Evolutionary conservation across 2,329 filamentous ascomycete genomes (phyloP), one percentile per base, ranked within the genome.

Genomic region (Botryotinia narcissicola): DNA sequence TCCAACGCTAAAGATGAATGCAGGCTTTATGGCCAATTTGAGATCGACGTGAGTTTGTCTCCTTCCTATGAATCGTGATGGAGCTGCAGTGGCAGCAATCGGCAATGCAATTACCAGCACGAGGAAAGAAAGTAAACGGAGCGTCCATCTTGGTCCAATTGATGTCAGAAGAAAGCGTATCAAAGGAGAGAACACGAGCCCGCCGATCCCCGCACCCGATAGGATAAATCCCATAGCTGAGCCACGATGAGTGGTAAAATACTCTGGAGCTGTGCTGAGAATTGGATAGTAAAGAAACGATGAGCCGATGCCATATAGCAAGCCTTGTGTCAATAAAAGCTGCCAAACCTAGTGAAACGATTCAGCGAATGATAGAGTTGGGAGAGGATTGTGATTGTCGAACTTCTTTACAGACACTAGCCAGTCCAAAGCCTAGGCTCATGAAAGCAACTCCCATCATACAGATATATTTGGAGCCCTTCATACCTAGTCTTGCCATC

Each of bases 211-310:
- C 51, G 83, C 82, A 29, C 84, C 84, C 0, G 82, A 82, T 29
- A 84, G 77, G 35, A 85, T 83, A 68, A 86, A 81, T 0, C 84
- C 84, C 81, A 86, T 83, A 3, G 85, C 84, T 8, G 82, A 83
- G 2, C 84, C 85, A 10, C 84, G 82, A 74, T 85, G 83, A n/a
- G 80, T 81, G 48, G 81, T 82, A 74, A 87, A 87, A 75, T 86
- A 87, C 76, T 87, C 85, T 0, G 85, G 85, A 16, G 85, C 83
- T 4, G 84, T 83, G 22, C 82, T 82, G 4, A 86, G 77, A 42
- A 86, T 80, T 0, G 84, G 84, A 20, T 79, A 82, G 73, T 85
- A 86, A 25, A 82, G 78, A 12, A 85, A 73, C 0, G 81, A 81
- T 12, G 83, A 83, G 0, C 84, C 84, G 12, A 85, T 77, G 0